Evolutionary conservation across 2,329 filamentous ascomycete species (phyloP).

Genomic region (Penicillium sp.): DNA sequence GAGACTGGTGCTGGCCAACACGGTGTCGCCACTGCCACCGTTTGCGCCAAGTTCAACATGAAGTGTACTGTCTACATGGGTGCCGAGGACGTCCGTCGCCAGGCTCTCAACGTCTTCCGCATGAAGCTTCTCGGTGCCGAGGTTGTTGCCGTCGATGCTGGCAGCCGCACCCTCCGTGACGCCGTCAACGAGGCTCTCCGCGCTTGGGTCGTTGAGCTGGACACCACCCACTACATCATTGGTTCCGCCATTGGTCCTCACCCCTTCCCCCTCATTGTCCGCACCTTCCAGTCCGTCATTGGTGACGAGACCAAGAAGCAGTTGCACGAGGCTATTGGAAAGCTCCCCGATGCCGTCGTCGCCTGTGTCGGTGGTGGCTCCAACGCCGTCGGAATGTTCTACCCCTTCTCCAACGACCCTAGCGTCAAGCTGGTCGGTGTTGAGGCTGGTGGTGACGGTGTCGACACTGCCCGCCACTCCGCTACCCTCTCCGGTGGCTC

Average conservation of each 20-base stretch:
- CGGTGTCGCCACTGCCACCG: constrained; percentile 94
- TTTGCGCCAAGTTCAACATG: constrained; percentile 98
- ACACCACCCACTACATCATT: constrained; percentile 97
- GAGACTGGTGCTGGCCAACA: constrained; percentile 98
- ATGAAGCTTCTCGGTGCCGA: constrained; percentile 94
- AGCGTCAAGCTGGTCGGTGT: constrained; percentile 88
- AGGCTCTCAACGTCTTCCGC: constrained; percentile 96
- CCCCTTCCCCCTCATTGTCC: constrained; percentile 95
- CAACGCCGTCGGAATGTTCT: constrained; percentile 98
- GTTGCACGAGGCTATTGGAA: constrained; percentile 79
- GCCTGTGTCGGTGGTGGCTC: constrained; percentile 94
- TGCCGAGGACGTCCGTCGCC: constrained; percentile 91
- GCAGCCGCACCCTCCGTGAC: constrained; percentile 77
- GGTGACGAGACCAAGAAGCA: constrained; percentile 92
- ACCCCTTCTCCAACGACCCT: constrained; percentile 84
- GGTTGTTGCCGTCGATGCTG: constrained; percentile 90
- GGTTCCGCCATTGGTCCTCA: constrained; percentile 96
- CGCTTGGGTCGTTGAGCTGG: constrained; percentile 88
- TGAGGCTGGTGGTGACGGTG: constrained; percentile 89
- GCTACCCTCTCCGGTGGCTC: constrained; percentile 84
- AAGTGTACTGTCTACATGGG: constrained; percentile 98
- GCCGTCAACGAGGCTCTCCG: constrained; percentile 95
- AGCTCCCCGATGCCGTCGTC: constrained; percentile 92
- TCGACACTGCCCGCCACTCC: constrained; percentile 81
- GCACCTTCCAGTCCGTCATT: constrained; percentile 96